A percentile compares a stretch with the other conserved stretches of the same genome.
phyloP scores from a whole-genome alignment of 768 basidiomycete genomes.

The Pisolithus orientalis region DNA sequence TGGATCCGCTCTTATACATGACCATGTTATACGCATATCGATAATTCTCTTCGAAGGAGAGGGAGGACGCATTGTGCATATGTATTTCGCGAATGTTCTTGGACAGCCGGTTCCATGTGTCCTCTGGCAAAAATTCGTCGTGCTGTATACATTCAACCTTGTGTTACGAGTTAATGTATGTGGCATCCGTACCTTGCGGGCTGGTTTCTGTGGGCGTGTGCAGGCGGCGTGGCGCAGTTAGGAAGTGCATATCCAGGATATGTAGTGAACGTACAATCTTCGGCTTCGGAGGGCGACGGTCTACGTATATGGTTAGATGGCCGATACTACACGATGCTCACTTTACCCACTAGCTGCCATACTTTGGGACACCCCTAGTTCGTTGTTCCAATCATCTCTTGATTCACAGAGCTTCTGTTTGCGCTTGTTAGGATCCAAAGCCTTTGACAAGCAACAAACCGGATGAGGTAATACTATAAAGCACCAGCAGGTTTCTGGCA shows the following conservation, averaged over 20 bases:
- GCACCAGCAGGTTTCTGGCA: not conserved
- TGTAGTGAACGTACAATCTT: constrained; percentile 36
- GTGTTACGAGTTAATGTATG: not conserved
- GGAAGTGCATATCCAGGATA: constrained; percentile 14
- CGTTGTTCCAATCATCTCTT: constrained; percentile 9
- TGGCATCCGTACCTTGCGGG: constrained; percentile 36
- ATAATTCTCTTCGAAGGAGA: constrained; percentile 92
- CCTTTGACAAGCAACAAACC: constrained; percentile 22
- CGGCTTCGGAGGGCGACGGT: constrained; percentile 29
- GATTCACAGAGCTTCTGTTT: constrained; percentile 19
- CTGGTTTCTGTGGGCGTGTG: constrained; percentile 32
- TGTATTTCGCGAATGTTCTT: constrained; percentile 92
- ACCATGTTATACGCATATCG: constrained; percentile 95
- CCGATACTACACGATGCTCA: not conserved
- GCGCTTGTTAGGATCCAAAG: constrained; percentile 27
- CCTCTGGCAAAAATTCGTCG: constrained; percentile 71
- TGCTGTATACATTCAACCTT: constrained; percentile 39
- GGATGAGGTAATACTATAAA: not conserved
- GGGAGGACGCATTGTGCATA: constrained; percentile 82
- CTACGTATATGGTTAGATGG: constrained; percentile 15
- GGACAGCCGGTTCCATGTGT: constrained; percentile 77
- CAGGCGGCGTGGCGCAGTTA: constrained; percentile 10
- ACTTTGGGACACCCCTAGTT: constrained; percentile 6
- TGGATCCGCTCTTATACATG: constrained; percentile 75
- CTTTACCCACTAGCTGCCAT: constrained; percentile 27